Conservation (phyloP, 2,329 filamentous ascomycete species). For the Blastomyces emzantsi region DNA sequence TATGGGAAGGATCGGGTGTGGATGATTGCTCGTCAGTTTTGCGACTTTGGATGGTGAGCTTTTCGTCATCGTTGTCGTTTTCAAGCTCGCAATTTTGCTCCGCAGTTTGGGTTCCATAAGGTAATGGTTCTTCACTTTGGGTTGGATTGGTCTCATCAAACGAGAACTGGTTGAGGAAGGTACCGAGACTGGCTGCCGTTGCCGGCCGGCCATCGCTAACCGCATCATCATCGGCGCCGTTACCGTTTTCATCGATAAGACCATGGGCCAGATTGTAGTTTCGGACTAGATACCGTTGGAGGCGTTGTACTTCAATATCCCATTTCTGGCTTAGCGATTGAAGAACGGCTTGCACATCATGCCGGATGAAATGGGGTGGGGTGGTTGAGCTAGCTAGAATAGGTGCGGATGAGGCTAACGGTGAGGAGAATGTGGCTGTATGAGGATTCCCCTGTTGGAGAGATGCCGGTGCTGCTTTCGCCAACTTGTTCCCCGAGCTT, state of each 20-base stretch:
- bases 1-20: slow-evolving; percentile 2
- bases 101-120: not conserved
- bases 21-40: not conserved
- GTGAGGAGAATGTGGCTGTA: slow-evolving; percentile 13
- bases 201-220: slow-evolving; percentile 31
- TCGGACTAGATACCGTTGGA: slow-evolving; percentile 38
- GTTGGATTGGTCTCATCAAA: slow-evolving; percentile 25
- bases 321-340: slow-evolving; percentile 37
- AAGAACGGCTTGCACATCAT: slow-evolving; percentile 36
- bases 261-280: slow-evolving; percentile 39
- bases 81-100: not conserved
- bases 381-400: slow-evolving; percentile 8
- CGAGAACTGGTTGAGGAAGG: slow-evolving; percentile 32
- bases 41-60: not conserved
- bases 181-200: slow-evolving; percentile 31
- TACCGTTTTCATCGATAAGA: slow-evolving; percentile 5
- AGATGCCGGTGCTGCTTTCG: slow-evolving; percentile 21
- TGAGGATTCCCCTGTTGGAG: not conserved
- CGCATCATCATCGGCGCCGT: slow-evolving; percentile 23
- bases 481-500: slow-evolving; percentile 24
- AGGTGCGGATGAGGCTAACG: slow-evolving; percentile 11
- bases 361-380: slow-evolving; percentile 14
- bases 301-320: slow-evolving; percentile 35
- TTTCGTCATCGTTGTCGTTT: not conserved
- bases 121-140: not conserved